Evolutionary conservation across 768 basidiomycete genomes (phyloP), one percentile per base, ranked within the genome.

Genomic region (Cystobasidium onofrii): DNA sequence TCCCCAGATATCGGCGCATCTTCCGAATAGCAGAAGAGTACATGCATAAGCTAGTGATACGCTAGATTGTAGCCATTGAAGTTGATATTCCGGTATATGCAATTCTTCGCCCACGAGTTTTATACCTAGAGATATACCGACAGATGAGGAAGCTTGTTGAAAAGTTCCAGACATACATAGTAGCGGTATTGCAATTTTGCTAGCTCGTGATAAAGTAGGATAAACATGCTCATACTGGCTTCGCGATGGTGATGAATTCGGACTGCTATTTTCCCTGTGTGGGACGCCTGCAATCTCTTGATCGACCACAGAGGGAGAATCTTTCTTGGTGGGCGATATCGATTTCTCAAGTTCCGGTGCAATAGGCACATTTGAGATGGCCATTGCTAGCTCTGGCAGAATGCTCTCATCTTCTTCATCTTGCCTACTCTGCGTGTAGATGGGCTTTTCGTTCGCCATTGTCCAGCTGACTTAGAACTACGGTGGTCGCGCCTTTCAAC

Each of bases 31-130:
- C 3, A 64, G 63, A 12, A 64, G 25, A 7, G 63, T 64, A n/a
- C 39, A 41, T 7, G 44, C 44, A 27, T 41, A 64, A 10, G 39
- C 63, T 3, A 64, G 63, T 23, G 44, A 41, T 10, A 46, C 36
- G 44, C 39, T 64, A 25, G 63, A 64, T 41, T 41, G 39, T 6
- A 64, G 39, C 63, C 63, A 64, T 64, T 64, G 63, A 39, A 64
- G 39, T 36, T 64, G 39, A 43, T 64, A 64, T 64, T 41, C 63
- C 4, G 63, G 63, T 31, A 64, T 64, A 23, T 64, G 27, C 13
- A 64, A 34, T 6, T 64, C 63, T 41, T 41, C 39, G 9, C 39
- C 36, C 4, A 64, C 29, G 3, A 36, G 13, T 25, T 34, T 4
- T 25, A 64, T 64, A 17, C 15, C 39, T n/a, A 64, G 33, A 10